Percentiles rank a stretch among this genome's conserved stretches.
Conservation (phyloP, 2,329 filamentous ascomycete genomes). For the Colletotrichum tabaci region DNA sequence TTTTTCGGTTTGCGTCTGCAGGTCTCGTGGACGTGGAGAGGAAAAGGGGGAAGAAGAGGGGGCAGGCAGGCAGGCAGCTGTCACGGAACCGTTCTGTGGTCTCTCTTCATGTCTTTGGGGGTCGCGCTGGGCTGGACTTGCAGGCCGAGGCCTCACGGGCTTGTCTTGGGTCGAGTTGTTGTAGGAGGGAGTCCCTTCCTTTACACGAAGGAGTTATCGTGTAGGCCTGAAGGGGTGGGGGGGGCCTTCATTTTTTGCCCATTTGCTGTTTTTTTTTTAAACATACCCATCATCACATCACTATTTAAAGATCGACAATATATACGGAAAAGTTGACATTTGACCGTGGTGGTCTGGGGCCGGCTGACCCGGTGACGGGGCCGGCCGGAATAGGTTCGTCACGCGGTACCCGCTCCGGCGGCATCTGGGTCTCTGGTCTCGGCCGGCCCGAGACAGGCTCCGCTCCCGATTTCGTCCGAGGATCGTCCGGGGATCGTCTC, state of each 20-base stretch:
- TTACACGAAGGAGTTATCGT: neutral
- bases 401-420: neutral
- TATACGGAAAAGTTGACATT: neutral
- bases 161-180: constrained; percentile 6
- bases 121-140: constrained; percentile 1
- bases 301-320: neutral
- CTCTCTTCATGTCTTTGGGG: neutral
- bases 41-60: neutral
- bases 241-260: neutral
- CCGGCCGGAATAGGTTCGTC: constrained; percentile 1
- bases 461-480: constrained; percentile 14
- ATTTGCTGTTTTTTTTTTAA: neutral
- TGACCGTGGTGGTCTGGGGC: neutral
- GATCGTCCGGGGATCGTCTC: neutral
- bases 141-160: neutral
- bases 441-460: constrained; percentile 5
- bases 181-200: neutral
- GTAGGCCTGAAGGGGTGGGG: neutral
- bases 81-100: neutral
- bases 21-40: constrained; percentile 21
- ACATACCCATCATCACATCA: neutral
- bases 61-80: neutral
- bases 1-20: constrained; percentile 5
- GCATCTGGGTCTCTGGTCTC: neutral
- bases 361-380: neutral